Percentiles rank a stretch among this genome's conserved stretches.
Evolutionary conservation across 2,329 filamentous ascomycete species (phyloP).

Genomic region (Aureobasidium subglaciale): DNA sequence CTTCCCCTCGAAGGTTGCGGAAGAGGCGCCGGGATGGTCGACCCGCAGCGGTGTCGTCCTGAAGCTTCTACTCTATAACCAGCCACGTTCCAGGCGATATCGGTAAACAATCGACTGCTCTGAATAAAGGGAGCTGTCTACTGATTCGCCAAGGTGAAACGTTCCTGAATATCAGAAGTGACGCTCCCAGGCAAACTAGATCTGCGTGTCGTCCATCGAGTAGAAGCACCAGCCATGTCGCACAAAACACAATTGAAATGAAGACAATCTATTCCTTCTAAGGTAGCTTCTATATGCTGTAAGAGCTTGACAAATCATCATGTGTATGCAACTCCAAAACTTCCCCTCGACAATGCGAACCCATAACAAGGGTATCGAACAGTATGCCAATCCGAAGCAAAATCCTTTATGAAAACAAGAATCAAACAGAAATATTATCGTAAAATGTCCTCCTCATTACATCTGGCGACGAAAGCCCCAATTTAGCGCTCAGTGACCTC

Average conservation of each 20-base stretch:
- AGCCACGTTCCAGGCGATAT: background rate
- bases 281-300: background rate
- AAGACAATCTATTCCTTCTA: conserved; percentile 7
- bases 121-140: background rate
- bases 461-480: background rate
- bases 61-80: background rate
- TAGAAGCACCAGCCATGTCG: background rate
- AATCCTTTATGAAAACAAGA: background rate
- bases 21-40: background rate
- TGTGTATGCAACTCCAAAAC: conserved; percentile 7
- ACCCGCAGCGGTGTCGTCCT: background rate
- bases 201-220: background rate
- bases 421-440: conserved; percentile 10
- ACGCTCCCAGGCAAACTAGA: too few species aligned
- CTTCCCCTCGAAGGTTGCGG: conserved; percentile 1
- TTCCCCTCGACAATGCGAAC: conserved; percentile 3
- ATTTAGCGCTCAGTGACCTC: conserved; percentile 16
- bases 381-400: conserved; percentile 7
- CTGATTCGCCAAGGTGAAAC: background rate
- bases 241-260: background rate
- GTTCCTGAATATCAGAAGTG: background rate
- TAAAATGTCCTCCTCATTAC: conserved; percentile 6
- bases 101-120: background rate
- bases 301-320: background rate
- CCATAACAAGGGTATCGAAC: conserved; percentile 12